Conservation (phyloP, 345 rosid species). For the Excoecaria cochinchinensis region DNA sequence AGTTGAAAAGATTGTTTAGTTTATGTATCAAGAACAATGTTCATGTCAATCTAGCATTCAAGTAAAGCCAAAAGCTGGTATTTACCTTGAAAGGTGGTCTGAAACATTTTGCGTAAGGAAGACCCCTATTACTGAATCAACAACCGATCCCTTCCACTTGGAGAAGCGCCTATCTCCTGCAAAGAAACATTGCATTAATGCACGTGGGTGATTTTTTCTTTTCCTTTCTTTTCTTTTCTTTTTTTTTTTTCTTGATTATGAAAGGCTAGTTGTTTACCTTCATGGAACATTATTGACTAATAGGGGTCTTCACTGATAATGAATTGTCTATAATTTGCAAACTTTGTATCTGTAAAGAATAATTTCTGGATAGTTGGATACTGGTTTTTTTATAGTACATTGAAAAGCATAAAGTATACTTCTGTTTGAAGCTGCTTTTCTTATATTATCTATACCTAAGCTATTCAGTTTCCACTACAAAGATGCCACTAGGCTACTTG, state of each 20-base stretch:
- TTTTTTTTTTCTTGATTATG: constrained; percentile 2
- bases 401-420: not conserved
- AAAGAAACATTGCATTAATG: constrained; percentile 14
- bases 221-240: too few species aligned
- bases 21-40: constrained; percentile 14
- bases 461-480: not conserved
- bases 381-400: not conserved
- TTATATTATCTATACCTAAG: not conserved
- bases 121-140: constrained; percentile 94
- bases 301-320: not conserved
- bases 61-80: constrained; percentile 10
- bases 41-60: constrained; percentile 3
- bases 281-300: not conserved
- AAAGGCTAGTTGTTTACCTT: not conserved
- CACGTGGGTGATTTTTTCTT: not conserved
- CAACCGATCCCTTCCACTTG: constrained; percentile 98
- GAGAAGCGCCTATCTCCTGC: constrained; percentile 96
- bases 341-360: not conserved
- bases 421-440: not conserved
- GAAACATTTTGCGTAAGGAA: constrained; percentile 95
- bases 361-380: not conserved
- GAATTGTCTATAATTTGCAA: not conserved
- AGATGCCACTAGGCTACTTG: not conserved
- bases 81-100: constrained; percentile 95
- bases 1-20: constrained; percentile 14